Conservation (phyloP, 345 rosid species). For the Durio zibethinus region DNA sequence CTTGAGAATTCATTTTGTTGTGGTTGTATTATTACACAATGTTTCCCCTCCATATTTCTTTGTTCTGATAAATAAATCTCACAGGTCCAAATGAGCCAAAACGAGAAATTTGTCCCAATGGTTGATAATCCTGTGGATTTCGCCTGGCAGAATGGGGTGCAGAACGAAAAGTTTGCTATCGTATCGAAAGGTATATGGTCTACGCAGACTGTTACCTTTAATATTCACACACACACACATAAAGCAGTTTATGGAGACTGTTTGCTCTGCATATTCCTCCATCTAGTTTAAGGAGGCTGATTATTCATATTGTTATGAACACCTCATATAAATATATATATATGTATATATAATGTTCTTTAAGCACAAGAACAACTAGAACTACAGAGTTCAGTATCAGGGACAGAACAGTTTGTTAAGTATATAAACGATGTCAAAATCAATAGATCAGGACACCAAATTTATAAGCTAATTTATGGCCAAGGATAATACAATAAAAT, state of each 20-base stretch:
- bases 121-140: slow-evolving; percentile 38
- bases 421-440: too few species aligned
- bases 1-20: too few species aligned
- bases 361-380: not conserved
- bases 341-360: too few species aligned
- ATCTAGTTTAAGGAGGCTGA: not conserved
- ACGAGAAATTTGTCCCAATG: slow-evolving; percentile 29
- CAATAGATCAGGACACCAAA: too few species aligned
- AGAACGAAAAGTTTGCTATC: slow-evolving; percentile 31
- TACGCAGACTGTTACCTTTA: not conserved
- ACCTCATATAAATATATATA: too few species aligned
- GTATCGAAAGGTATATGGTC: slow-evolving; percentile 39
- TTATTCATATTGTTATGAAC: not conserved
- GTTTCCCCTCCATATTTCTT: not conserved
- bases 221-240: not conserved
- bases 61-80: not conserved
- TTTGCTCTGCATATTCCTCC: not conserved
- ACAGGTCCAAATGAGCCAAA: slow-evolving; percentile 10
- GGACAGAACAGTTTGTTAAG: not conserved
- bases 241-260: not conserved
- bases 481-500: not conserved
- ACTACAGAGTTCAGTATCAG: not conserved
- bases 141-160: slow-evolving; percentile 37
- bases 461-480: not conserved
- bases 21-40: not conserved